Evolutionary conservation across 225 moss, liverwort and hornwort genomes (phyloP), one percentile per base, ranked within the genome.

Genomic region (Physcomitrellopsis africana): DNA sequence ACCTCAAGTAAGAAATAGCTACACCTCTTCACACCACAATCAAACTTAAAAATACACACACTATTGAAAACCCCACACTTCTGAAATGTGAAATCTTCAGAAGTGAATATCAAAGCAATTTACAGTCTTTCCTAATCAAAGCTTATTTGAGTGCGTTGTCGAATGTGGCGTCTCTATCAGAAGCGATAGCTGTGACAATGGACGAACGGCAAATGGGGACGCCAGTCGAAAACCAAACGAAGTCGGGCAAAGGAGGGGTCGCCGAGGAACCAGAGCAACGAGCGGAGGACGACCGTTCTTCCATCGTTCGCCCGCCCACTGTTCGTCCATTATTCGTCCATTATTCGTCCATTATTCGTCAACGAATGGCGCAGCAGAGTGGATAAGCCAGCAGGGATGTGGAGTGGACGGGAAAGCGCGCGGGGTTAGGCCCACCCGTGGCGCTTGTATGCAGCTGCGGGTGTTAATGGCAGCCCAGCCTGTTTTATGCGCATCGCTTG

Each of bases 371-470:
- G 4, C 32, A 37, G 32, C 32, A 7, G 51, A 51, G 68, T 46
- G 48, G 63, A 58, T 15, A 75, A 55, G 23, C 32, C 27, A 57
- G 57, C 59, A 60, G 15, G 78, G 72, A 72, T 78, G 63, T 73
- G 58, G 69, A 63, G 67, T 48, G 17, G 67, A 62, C 51, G 12
- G 51, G 19, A 22, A 49, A 0, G 67, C 37, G 37, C 75, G 67
- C 32, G 67, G 20, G 58, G 37, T 48, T 37, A 44, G 71, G 45
- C 48, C 60, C 47, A 19, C 71, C 57, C 57, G 18, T 37, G 32
- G 24, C 18, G 48, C 26, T 7, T 2, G 52, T 18, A 43, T 46
- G 17, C 43, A 72, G 61, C 29, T 32, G 15, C 14, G 22, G 45
- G 46, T 18, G 41, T 69, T 52, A 10, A 67, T 55, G 55, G 51